Evolutionary conservation across 306 rosid species (phyloP).

Genomic region (Quercus mongolica): DNA sequence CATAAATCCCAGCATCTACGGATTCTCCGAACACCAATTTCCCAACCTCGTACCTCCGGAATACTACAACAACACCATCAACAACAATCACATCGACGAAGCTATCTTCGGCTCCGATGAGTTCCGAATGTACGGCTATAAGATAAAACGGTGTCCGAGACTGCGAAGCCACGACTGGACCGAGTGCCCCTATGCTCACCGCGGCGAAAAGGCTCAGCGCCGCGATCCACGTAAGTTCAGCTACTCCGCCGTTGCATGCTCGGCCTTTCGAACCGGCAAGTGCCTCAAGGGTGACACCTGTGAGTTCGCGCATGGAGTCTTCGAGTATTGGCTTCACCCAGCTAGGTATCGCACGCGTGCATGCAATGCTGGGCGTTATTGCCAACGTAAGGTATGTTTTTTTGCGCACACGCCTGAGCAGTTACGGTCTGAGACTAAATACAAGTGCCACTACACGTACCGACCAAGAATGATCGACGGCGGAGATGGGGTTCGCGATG

Average conservation of each 20-base stretch:
- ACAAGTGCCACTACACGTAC: background rate
- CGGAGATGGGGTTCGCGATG: background rate
- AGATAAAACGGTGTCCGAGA: slow-evolving; percentile 48
- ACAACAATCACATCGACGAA: slow-evolving; percentile 11
- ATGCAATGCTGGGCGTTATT: slow-evolving; percentile 38
- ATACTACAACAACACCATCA: background rate
- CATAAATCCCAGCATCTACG: slow-evolving; percentile 6
- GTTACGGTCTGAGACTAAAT: slow-evolving; percentile 29
- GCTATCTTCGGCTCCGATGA: slow-evolving; percentile 37
- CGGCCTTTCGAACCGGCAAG: slow-evolving; percentile 31
- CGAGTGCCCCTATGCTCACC: slow-evolving; percentile 55
- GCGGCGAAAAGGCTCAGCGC: slow-evolving; percentile 53
- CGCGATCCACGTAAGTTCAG: slow-evolving; percentile 36
- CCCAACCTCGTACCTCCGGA: background rate
- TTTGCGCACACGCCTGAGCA: slow-evolving; percentile 47
- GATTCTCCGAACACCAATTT: background rate
- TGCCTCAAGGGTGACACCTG: slow-evolving; percentile 42
- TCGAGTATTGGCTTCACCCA: slow-evolving; percentile 64
- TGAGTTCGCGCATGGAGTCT: slow-evolving; percentile 51
- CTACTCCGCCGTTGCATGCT: slow-evolving; percentile 42
- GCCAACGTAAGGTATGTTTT: slow-evolving; percentile 50
- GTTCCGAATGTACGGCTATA: slow-evolving; percentile 52
- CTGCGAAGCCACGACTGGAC: slow-evolving; percentile 56
- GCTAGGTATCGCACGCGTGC: slow-evolving; percentile 44
- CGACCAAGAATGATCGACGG: background rate